phyloP scores from a whole-genome alignment of 768 basidiomycete species.

The Pleurotus citrinopileatus region DNA sequence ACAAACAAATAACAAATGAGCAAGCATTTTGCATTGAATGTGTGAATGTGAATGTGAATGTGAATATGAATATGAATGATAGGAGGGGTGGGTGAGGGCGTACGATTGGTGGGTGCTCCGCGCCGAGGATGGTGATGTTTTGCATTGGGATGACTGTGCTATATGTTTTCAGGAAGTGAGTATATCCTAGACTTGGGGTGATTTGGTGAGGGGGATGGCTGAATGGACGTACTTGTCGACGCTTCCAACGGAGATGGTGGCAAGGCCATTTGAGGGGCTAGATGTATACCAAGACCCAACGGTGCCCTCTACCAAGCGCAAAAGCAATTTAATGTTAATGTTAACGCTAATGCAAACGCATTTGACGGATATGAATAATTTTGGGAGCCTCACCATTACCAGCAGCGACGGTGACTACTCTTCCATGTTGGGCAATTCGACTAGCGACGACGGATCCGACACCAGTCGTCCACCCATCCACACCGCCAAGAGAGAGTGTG shows the following conservation, averaged over 20 bases:
- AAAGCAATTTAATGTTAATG: too few species aligned
- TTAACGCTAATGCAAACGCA: too few species aligned
- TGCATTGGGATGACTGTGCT: slow-evolving; percentile 57
- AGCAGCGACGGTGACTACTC: slow-evolving; percentile 46
- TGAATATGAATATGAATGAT: background rate
- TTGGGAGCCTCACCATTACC: slow-evolving; percentile 27
- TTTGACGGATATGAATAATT: too few species aligned
- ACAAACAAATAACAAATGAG: background rate
- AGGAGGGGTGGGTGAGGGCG: background rate
- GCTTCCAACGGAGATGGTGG: slow-evolving; percentile 36
- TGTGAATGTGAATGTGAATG: too few species aligned
- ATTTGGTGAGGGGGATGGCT: background rate
- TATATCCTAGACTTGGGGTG: too few species aligned
- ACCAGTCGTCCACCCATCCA: slow-evolving; percentile 46
- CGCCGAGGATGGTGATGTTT: slow-evolving; percentile 49
- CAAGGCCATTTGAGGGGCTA: slow-evolving; percentile 32
- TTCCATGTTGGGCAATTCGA: slow-evolving; percentile 41
- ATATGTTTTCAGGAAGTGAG: background rate
- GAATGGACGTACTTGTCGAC: slow-evolving; percentile 26
- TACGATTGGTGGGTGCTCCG: slow-evolving; percentile 41
- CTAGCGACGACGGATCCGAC: slow-evolving; percentile 41
- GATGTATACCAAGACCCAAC: slow-evolving; percentile 45
- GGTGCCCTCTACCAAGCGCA: slow-evolving; percentile 25
- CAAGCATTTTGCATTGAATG: too few species aligned
- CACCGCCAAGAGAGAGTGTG: slow-evolving; percentile 47